These are phyloP conservation scores for Pyracantha coccinea DNA, from an alignment of 331 rosid genomes.

Conservation along the genomic window DNA sequence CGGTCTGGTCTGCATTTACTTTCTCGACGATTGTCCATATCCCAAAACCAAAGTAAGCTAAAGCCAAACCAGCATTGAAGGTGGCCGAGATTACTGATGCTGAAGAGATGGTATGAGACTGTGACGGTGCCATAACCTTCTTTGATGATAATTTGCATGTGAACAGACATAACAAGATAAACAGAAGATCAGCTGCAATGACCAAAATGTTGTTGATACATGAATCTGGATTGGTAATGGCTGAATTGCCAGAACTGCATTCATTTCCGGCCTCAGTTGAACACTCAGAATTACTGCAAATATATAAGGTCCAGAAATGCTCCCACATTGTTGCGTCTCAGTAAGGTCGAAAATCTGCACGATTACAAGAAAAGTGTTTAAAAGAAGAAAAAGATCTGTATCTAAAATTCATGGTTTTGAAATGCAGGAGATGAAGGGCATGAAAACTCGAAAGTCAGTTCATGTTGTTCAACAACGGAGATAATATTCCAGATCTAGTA, in stretches of 20 bases:
- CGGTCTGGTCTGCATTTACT: background rate
- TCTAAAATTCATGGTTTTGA: background rate
- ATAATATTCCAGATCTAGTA: too few species aligned
- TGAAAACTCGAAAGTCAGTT: background rate
- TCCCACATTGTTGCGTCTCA: background rate
- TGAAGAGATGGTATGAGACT: background rate
- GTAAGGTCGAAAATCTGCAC: background rate
- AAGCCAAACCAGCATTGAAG: conserved; percentile 11
- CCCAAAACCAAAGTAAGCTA: conserved; percentile 22
- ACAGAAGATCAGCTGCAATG: conserved; percentile 11
- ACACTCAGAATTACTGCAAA: conserved; percentile 9
- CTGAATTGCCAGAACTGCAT: conserved; percentile 1
- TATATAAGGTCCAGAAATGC: background rate
- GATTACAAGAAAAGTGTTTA: background rate
- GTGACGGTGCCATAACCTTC: background rate
- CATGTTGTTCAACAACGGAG: background rate
- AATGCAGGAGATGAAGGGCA: background rate
- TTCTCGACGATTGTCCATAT: conserved; percentile 10
- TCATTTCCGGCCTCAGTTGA: background rate
- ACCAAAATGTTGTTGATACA: conserved; percentile 14
- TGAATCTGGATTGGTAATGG: conserved; percentile 12
- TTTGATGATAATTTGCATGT: background rate
- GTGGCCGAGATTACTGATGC: background rate
- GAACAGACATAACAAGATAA: conserved; percentile 5
- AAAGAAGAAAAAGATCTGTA: background rate